phyloP scores from a whole-genome alignment of 2,329 filamentous ascomycete species.

The Calycina herbarum region DNA sequence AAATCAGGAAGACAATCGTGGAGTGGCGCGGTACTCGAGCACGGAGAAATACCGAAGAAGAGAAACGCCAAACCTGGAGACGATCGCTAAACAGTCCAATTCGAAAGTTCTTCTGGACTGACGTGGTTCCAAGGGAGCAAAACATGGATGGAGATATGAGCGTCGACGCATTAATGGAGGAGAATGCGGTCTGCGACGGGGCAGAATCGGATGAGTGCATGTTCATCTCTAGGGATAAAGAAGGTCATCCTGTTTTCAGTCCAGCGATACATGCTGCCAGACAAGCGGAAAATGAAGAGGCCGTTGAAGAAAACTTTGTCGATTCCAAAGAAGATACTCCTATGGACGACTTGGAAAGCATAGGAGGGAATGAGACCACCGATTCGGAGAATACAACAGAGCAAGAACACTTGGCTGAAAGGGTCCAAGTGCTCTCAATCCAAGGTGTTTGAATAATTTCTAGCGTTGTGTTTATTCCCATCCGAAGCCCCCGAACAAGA shows the following conservation, averaged over 20 bases:
- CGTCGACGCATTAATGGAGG: not conserved
- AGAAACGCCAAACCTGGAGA: not conserved
- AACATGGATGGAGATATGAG: not conserved
- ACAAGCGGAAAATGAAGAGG: not conserved
- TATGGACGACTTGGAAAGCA: not conserved
- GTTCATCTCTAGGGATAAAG: not conserved
- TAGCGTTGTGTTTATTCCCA: not conserved
- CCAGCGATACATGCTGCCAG: not conserved
- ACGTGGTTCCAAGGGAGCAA: not conserved
- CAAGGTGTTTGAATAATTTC: not conserved
- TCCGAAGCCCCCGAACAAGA: no score
- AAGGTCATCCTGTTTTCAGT: not conserved
- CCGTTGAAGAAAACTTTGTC: not conserved
- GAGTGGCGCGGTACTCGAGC: not conserved
- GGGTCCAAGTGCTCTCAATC: not conserved
- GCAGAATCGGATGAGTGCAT: not conserved
- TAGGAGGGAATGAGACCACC: not conserved
- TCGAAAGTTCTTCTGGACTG: not conserved
- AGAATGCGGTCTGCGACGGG: not conserved
- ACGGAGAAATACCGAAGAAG: conserved; percentile 1
- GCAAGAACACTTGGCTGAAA: not conserved
- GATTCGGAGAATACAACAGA: not conserved
- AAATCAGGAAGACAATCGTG: not conserved
- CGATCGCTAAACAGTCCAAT: not conserved
- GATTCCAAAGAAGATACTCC: not conserved